Evolutionary conservation across 2,329 filamentous ascomycete genomes (phyloP).

Genomic region (Claviceps paspali): DNA sequence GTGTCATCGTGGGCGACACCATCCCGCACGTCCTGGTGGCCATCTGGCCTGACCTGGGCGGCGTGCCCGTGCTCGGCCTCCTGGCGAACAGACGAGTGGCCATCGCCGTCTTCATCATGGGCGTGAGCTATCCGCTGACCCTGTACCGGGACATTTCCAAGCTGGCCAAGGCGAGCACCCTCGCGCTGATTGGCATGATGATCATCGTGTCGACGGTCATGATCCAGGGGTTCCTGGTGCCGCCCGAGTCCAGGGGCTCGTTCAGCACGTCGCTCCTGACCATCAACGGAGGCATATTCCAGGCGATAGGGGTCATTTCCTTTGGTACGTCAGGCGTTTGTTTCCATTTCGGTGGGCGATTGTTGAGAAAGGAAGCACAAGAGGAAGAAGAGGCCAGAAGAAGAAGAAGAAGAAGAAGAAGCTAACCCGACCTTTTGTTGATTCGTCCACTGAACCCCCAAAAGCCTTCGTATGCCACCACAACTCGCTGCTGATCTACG

Average conservation of each 20-base stretch:
- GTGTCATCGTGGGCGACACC: conserved; percentile 90
- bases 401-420: no score
- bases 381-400: no score
- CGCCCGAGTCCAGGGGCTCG: conserved; percentile 54
- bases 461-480: conserved; percentile 62
- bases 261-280: conserved; percentile 55
- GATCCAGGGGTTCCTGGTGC: conserved; percentile 64
- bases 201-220: conserved; percentile 81
- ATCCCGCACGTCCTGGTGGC: conserved; percentile 82
- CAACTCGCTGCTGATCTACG: conserved; percentile 95
- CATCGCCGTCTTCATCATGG: conserved; percentile 76
- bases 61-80: conserved; percentile 65
- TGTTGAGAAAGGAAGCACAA: background rate
- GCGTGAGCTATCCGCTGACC: conserved; percentile 79
- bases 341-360: no score
- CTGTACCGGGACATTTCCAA: conserved; percentile 95
- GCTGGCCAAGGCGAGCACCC: conserved; percentile 88
- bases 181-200: conserved; percentile 85
- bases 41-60: conserved; percentile 59
- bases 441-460: no score
- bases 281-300: conserved; percentile 80
- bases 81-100: conserved; percentile 68
- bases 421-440: no score
- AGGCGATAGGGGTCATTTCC: conserved; percentile 94
- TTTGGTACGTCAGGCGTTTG: conserved; percentile 69